Base-by-base conservation (phyloP, 2,329 filamentous ascomycete genomes). In the Fusarium tanahbumbuense region DNA sequence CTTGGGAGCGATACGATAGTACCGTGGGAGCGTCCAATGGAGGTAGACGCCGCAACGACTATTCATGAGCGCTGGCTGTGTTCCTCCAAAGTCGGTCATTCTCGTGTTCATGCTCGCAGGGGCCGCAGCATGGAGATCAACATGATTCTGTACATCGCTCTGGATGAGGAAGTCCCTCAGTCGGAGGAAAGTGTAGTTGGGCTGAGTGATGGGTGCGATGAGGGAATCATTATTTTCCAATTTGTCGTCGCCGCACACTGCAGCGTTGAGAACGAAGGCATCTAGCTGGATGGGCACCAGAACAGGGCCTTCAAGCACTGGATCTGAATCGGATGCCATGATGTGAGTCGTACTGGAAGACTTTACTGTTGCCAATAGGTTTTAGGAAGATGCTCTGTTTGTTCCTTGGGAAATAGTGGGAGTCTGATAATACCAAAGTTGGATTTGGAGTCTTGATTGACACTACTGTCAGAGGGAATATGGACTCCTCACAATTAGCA, bases 101-200 rank as follows among this genome's bases (percentile, higher is more conserved):
- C 48, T 22, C 8, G 48, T 22, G 30, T 52, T 52, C 32, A 25
- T 40, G 22, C 20, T 25, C 4, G 48, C 48, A 30, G 49, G 49
- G 7, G 49, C 49, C 10, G 37, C 13, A 11, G 16, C 16, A 11
- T 53, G 49, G 8, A 41, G 25, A 20, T 42, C 49, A 18, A 30
- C 37, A 23, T 53, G 49, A 30, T 28, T 53, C 23, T 22, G 49
- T 20, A 53, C 49, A 53, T 53, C 49, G 20, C 37, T 22, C 8
- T 53, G 49, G 30, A 53, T 25, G 25, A 53, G 25, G 15, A 53
- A 53, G 22, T 42, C 30, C 18, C 30, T 25, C 4, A 53, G 49
- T 8, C 49, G 40, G 18, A 53, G 49, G 25, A 53, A 53, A 30
- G 49, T 53, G 37, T 53, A 53, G 25, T 53, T 53, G 2, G 49